phyloP scores from a whole-genome alignment of 164 flowering plant genomes.

The Santalum album region DNA sequence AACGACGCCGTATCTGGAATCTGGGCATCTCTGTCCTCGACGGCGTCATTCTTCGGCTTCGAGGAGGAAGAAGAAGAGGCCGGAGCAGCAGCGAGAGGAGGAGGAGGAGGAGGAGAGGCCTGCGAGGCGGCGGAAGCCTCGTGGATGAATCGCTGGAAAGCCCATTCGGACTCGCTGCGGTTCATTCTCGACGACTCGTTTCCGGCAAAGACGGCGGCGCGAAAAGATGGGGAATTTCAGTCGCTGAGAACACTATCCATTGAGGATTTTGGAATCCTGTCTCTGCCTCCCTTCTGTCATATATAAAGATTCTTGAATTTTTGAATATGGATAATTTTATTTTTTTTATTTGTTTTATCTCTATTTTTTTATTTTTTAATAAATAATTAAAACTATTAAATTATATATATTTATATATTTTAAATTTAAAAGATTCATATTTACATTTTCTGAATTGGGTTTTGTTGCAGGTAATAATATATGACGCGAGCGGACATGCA shows the following conservation, averaged over 20 bases:
- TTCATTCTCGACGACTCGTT: slow-evolving; percentile 35
- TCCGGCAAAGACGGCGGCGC: slow-evolving; percentile 32
- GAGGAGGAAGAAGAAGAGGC: background rate
- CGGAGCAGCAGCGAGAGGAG: background rate
- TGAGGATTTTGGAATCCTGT: background rate
- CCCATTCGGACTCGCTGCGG: slow-evolving; percentile 88
- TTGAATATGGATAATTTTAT: too few relatives aligned
- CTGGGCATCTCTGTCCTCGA: slow-evolving; percentile 17
- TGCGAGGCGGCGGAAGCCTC: slow-evolving; percentile 24
- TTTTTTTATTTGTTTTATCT: too few relatives aligned
- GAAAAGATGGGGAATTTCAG: slow-evolving; percentile 52
- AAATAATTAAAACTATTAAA: too few relatives aligned
- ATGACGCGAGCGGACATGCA: too few relatives aligned
- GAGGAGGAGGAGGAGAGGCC: background rate
- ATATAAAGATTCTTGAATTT: too few relatives aligned
- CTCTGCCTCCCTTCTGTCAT: background rate
- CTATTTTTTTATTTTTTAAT: too few relatives aligned
- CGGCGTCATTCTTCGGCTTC: slow-evolving; percentile 14
- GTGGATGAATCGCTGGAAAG: slow-evolving; percentile 67
- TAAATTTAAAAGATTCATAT: too few relatives aligned
- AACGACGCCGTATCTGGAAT: slow-evolving; percentile 1
- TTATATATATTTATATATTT: too few relatives aligned
- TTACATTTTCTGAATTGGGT: too few relatives aligned
- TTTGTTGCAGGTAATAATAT: too few relatives aligned
- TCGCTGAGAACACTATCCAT: slow-evolving; percentile 84